A percentile compares a stretch with the other conserved stretches of the same genome.
These are phyloP conservation scores for Physcia stellaris DNA, from an alignment of 495 filamentous ascomycete species.

Conservation along the genomic window DNA sequence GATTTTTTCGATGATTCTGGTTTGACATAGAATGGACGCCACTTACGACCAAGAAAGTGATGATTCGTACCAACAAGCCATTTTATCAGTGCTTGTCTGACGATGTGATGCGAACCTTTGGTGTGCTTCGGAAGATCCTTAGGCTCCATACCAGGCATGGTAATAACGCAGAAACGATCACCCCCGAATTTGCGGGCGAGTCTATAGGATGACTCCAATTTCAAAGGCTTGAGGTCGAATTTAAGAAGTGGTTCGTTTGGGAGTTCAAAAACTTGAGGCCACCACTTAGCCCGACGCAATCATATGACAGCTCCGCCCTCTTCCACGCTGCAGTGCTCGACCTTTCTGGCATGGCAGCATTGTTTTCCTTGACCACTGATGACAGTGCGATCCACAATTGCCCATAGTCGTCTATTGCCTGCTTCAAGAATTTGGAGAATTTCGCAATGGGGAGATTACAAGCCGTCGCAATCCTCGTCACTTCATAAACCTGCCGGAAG, in stretches of 20 bases:
- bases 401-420: conserved; percentile 20
- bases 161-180: conserved; percentile 32
- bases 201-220: conserved; percentile 30
- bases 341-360: conserved; percentile 24
- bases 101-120: conserved; percentile 15
- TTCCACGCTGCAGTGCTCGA: conserved; percentile 29
- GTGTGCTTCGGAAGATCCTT: conserved; percentile 25
- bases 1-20: conserved; percentile 26
- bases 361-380: conserved; percentile 19
- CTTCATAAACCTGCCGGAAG: conserved; percentile 31
- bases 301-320: conserved; percentile 25
- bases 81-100: conserved; percentile 23
- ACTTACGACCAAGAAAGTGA: conserved; percentile 28
- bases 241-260: conserved; percentile 25
- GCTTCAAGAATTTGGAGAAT: conserved; percentile 17
- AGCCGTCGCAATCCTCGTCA: conserved; percentile 25
- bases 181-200: conserved; percentile 35
- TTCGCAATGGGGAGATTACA: conserved; percentile 23
- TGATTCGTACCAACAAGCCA: conserved; percentile 33
- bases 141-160: conserved; percentile 23
- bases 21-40: conserved; percentile 35
- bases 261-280: conserved; percentile 26
- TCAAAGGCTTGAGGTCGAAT: conserved; percentile 30
- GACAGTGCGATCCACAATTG: conserved; percentile 28
- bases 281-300: conserved; percentile 29